Conservation (phyloP, 2,329 filamentous ascomycete species). For the Hansfordia pulvinata region DNA sequence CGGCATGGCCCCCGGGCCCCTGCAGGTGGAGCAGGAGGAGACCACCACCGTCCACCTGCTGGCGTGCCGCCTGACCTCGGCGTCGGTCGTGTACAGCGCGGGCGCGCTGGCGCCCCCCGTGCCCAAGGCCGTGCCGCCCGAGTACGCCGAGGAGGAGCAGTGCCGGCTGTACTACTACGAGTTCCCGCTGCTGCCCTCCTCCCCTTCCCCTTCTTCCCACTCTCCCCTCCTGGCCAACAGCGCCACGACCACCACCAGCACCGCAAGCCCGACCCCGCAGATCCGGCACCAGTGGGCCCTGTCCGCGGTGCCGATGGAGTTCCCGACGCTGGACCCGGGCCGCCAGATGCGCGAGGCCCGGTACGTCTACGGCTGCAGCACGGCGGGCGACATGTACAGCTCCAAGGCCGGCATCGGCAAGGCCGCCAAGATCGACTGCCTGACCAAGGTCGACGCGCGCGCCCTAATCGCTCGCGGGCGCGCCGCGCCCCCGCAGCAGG, state of each 20-base stretch:
- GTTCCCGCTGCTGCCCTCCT: slow-evolving; percentile 30
- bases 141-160: slow-evolving; percentile 44
- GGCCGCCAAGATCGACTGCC: slow-evolving; percentile 50
- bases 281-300: slow-evolving; percentile 53
- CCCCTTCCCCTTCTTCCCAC: too few species aligned
- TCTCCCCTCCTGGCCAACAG: too few species aligned
- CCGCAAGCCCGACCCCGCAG: too few species aligned
- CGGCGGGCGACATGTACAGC: slow-evolving; percentile 31
- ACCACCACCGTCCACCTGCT: slow-evolving; percentile 44
- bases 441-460: slow-evolving; percentile 46
- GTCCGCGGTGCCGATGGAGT: slow-evolving; percentile 53
- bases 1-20: too few species aligned
- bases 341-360: slow-evolving; percentile 40
- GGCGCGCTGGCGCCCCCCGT: slow-evolving; percentile 45
- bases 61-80: slow-evolving; percentile 52
- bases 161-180: slow-evolving; percentile 58
- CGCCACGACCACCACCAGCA: too few species aligned
- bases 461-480: slow-evolving; percentile 38
- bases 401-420: slow-evolving; percentile 49
- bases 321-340: slow-evolving; percentile 43
- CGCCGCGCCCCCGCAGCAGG: slow-evolving; percentile 24
- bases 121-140: slow-evolving; percentile 18
- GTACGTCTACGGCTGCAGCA: slow-evolving; percentile 57
- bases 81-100: slow-evolving; percentile 48
- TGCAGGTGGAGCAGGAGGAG: slow-evolving; percentile 9